Percentiles rank a stretch among this genome's conserved stretches.
Conservation (phyloP, 2,329 filamentous ascomycete genomes). For the Pyrenochaeta sp. region DNA sequence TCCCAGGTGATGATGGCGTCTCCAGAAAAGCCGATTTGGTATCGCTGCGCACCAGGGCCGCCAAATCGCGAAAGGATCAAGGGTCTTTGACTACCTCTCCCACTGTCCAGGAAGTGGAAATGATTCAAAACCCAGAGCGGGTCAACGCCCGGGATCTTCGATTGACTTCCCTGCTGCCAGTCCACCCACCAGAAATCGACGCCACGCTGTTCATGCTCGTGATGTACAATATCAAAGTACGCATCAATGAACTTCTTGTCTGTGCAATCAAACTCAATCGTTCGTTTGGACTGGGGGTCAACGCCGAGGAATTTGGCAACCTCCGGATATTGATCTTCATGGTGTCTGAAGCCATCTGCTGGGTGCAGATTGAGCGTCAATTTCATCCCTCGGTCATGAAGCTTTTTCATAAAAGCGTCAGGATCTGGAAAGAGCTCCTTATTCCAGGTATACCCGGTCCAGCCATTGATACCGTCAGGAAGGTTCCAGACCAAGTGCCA, state of each 20-base stretch:
- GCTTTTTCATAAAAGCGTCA: slow-evolving; percentile 56
- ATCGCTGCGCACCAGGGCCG: slow-evolving; percentile 69
- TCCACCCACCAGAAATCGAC: slow-evolving; percentile 73
- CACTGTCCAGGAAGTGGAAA: slow-evolving; percentile 66
- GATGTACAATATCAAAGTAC: slow-evolving; percentile 65
- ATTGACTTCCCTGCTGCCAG: slow-evolving; percentile 69
- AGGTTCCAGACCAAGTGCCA: slow-evolving; percentile 64
- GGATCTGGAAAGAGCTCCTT: slow-evolving; percentile 65
- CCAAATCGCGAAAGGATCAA: slow-evolving; percentile 69
- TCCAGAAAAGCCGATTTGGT: slow-evolving; percentile 71
- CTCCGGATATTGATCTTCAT: slow-evolving; percentile 64
- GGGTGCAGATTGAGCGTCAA: slow-evolving; percentile 69
- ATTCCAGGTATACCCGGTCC: slow-evolving; percentile 71
- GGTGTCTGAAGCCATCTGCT: slow-evolving; percentile 63
- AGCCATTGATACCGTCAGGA: slow-evolving; percentile 53
- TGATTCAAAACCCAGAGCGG: slow-evolving; percentile 72
- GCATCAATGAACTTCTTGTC: slow-evolving; percentile 63
- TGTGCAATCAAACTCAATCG: slow-evolving; percentile 65
- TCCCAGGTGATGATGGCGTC: slow-evolving; percentile 68
- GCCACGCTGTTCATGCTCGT: slow-evolving; percentile 62
- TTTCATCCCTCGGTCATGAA: slow-evolving; percentile 62
- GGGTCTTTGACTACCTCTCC: slow-evolving; percentile 52
- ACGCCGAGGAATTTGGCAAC: slow-evolving; percentile 62
- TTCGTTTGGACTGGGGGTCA: slow-evolving; percentile 58
- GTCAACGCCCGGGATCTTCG: slow-evolving; percentile 65